Conservation (phyloP, 2,329 filamentous ascomycete genomes). For the Biscogniauxia marginata region DNA sequence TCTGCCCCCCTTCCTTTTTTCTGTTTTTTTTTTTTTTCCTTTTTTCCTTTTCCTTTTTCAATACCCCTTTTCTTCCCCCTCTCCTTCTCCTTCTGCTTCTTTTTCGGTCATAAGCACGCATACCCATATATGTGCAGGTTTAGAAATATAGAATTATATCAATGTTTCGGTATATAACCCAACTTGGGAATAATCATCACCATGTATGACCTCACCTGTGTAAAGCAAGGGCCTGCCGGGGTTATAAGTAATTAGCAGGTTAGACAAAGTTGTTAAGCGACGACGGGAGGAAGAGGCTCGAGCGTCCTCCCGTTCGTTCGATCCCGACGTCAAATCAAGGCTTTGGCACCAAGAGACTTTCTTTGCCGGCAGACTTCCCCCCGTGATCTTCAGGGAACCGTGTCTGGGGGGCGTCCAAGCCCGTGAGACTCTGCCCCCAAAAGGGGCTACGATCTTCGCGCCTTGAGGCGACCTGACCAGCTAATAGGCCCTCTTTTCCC, state of each 20-base stretch:
- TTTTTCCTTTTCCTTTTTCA: not conserved
- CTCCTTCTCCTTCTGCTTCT: too few species aligned
- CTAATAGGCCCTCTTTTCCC: conserved; percentile 1
- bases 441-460: not conserved
- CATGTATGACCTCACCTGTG: not conserved
- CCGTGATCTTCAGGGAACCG: not conserved
- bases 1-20: too few species aligned
- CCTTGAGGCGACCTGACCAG: not conserved
- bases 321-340: not conserved
- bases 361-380: not conserved
- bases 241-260: not conserved
- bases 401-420: not conserved
- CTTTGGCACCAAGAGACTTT: not conserved
- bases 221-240: not conserved
- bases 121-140: not conserved
- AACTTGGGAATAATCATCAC: not conserved
- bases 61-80: too few species aligned
- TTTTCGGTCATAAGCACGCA: not conserved
- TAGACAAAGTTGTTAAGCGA: not conserved
- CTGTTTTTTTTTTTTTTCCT: too few species aligned
- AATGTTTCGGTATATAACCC: not conserved
- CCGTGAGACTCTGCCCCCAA: not conserved
- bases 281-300: not conserved
- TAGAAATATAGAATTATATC: not conserved
- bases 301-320: not conserved